Base-by-base conservation (phyloP, 2,329 filamentous ascomycete species). In the Cryphonectria parasitica region DNA sequence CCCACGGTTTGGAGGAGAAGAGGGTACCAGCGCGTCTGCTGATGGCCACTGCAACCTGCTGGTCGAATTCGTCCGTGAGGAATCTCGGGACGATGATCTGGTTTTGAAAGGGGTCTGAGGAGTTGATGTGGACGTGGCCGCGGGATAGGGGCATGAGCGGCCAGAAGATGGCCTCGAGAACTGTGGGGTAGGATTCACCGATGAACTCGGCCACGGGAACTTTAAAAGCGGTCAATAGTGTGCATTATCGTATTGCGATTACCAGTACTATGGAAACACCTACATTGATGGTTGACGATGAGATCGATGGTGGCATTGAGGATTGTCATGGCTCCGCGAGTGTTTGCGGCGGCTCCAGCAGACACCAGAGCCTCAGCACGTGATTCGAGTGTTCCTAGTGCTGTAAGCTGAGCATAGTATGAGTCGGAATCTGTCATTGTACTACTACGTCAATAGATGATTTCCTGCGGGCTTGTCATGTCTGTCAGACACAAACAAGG, bases 131-230 rank as follows among this genome's bases (percentile, higher is more conserved):
- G 6, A 76, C 64, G 43, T 77, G 72, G 0, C 75, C 75, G 13
- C 75, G 70, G 0, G 75, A 77, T 1, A 77, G 58, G 8, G 75
- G 74, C 69, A 75, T 70, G 7, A 75, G 69, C 3, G 75, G 75
- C 75, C 75, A 76, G 63, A 75, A 77, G 15, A 69, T 69, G 13
- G 68, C 72, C 22, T 67, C 64, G 52, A 76, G 70, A 2, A 73
- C 52, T 8, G 73, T 72, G 4, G 73, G 34, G 6, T 43, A 69
- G 17, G 66, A 69, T 45, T 71, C 67, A 6, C 66, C 63, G 1
- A 74, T 54, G 39, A 77, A 66, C n/a, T 77, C 74, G 1, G 68
- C 73, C 3, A 76, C 68, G 0, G 75, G 74, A 10, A 75, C 75
- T 76, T 25, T 22, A 13, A 13, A 1, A 1, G 1, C n/a, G 64